Evolutionary conservation across 345 rosid genomes (phyloP), one percentile per base, ranked within the genome.

Genomic region (Isatis tinctoria): DNA sequence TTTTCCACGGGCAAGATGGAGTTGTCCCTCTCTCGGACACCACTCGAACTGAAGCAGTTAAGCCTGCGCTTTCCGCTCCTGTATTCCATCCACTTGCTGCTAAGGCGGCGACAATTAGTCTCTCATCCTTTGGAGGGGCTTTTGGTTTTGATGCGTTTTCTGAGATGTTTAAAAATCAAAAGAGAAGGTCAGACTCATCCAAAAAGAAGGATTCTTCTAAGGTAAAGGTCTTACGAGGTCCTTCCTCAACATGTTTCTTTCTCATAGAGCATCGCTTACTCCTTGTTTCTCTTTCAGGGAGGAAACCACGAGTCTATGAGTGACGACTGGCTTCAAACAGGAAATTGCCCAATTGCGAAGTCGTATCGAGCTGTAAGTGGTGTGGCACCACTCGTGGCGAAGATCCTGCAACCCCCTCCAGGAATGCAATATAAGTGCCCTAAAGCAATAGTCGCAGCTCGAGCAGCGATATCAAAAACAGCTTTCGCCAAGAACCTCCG

Each of bases 1-100:
- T 94, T 73, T 94, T 94, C 82, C 99, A 94, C 74, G 99, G 98
- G 9, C 82, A 39, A 57, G 96, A 90, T 74, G 99, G 99, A 76
- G 97, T 94, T 48, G 97, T 94, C 79, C 99, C 99, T 3, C 90
- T 94, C 72, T 91, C 96, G 1, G 87, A 76, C 66, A 83, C 80
- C 66, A 62, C 87, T 24, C 65, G 18, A 35, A 10, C 79, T 65
- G 87, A 78, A 80, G 82, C 65, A 17, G 62, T 65, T 26, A 87
- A 82, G 56, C 70, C 70, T 1, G 66, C 57, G 61, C 63, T 70
- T 35, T 32, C 85, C 37, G 65, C 79, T 54, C 90, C 90, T 32
- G 78, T 67, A 62, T 94, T 90, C 73, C 81, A 94, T 82, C 99
- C 99, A 7, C 86, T 94, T 76, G 96, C 99, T 76, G 97, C 97